Percentiles rank a stretch among this genome's conserved stretches.
These are phyloP conservation scores for Discostella pseudostelligera DNA, from an alignment of 108 stramenopile genomes.

Conservation along the genomic window DNA sequence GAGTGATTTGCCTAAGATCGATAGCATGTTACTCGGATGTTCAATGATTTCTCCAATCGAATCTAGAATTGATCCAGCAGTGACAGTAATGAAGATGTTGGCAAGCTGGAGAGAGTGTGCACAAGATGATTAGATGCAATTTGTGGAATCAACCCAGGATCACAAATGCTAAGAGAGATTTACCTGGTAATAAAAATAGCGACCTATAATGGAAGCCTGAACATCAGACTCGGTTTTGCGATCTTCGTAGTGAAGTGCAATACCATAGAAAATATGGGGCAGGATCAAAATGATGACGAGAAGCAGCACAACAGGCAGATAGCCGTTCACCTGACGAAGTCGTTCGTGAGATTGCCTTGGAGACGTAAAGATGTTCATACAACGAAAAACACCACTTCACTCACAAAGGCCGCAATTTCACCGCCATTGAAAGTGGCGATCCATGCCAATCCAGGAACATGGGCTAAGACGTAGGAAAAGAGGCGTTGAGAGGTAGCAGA, in stretches of 20 bases:
- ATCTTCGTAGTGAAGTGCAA: constrained; percentile 76
- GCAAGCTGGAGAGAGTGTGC: constrained; percentile 36
- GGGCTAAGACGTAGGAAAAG: constrained; percentile 9
- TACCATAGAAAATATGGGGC: constrained; percentile 73
- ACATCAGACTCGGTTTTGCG: constrained; percentile 79
- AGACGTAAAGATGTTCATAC: neutral
- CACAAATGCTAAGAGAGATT: neutral
- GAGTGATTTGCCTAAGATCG: constrained; percentile 70
- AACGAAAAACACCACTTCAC: neutral
- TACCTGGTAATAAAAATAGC: constrained; percentile 88
- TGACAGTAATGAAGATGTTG: constrained; percentile 88
- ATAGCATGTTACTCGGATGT: constrained; percentile 69
- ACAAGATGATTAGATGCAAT: neutral
- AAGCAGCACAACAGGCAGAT: constrained; percentile 86
- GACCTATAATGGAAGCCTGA: constrained; percentile 75
- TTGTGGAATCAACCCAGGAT: neutral
- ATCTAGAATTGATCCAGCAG: constrained; percentile 77
- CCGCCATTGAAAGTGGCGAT: constrained; percentile 47
- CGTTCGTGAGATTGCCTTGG: neutral
- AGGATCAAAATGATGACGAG: constrained; percentile 72
- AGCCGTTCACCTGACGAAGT: constrained; percentile 67
- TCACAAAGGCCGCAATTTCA: constrained; percentile 54
- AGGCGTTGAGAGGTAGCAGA: neutral
- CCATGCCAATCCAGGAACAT: constrained; percentile 50
- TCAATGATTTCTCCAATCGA: constrained; percentile 79